Evolutionary conservation across 179 eudicot genomes (phyloP).

Genomic region (Heliamphora pulchella): DNA sequence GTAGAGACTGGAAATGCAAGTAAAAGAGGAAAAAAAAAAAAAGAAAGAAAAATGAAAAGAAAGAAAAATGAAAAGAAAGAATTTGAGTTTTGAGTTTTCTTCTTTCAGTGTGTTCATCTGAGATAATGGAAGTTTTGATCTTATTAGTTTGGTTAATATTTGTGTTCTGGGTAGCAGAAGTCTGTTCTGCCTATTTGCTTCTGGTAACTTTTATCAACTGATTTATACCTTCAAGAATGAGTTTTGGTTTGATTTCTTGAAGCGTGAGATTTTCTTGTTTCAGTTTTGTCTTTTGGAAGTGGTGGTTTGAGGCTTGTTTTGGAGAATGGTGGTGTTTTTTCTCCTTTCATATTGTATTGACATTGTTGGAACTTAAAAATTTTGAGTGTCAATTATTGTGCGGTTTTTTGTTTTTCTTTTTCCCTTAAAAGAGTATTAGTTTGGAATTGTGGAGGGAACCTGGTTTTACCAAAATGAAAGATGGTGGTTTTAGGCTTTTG

Average conservation of each 20-base stretch:
- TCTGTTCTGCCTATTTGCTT: constrained; percentile 2
- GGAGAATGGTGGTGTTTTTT: background rate
- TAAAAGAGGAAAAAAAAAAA: background rate
- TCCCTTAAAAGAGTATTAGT: too few species aligned
- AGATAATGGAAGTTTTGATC: constrained; percentile 13
- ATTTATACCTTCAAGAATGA: constrained; percentile 22
- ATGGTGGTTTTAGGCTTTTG: too few species aligned
- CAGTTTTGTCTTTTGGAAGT: background rate
- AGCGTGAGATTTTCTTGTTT: constrained; percentile 11
- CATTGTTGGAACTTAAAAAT: background rate
- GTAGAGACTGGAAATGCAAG: constrained; percentile 15
- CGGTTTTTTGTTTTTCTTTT: background rate
- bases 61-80: constrained; percentile 2
- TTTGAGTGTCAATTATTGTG: background rate
- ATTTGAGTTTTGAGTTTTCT: constrained; percentile 12
- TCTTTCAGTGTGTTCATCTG: background rate
- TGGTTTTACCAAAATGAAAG: too few species aligned
- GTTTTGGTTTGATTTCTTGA: constrained; percentile 25
- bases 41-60: background rate
- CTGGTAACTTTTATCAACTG: background rate
- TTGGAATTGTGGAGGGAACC: too few species aligned
- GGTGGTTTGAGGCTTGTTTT: constrained; percentile 7
- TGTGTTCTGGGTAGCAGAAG: constrained; percentile 8
- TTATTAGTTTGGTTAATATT: constrained; percentile 8
- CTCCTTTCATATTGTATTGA: constrained; percentile 14